Base-by-base conservation (phyloP, 2,329 filamentous ascomycete genomes). In the Tolypocladium amazonense region DNA sequence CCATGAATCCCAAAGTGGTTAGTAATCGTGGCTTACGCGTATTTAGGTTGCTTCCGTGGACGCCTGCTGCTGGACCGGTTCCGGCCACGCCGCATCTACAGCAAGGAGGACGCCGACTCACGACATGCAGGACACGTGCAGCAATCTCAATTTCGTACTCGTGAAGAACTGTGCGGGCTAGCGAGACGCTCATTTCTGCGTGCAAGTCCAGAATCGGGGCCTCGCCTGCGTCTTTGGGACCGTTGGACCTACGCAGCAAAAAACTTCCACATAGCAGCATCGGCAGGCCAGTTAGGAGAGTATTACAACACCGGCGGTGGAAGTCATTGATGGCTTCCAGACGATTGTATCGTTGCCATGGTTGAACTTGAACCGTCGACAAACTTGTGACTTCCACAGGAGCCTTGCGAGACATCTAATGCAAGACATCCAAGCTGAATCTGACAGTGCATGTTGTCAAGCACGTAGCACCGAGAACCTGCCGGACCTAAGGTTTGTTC, bases 401-500 rank as follows among this genome's bases (percentile, higher is more conserved):
- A 6, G 14, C 38, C 38, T 39, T 39, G 18, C 38, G 18, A 39
- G 38, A 38, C 8, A 2, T 38, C 5, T 65, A 69, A 62, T 4
- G n/a, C n/a, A n/a, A n/a, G n/a, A n/a, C n/a, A n/a, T n/a, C n/a
- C n/a, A n/a, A n/a, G n/a, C n/a, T n/a, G 3, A 39, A 18, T 39
- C 20, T 20, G 33, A 56, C 53, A 38, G 11, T 8, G 33, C 1
- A 37, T 30, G 3, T n/a, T 20, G 3, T 18, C 27, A 15, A 65
- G 7, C 63, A 70, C 30, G 58, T 71, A 4, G 66, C 63, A 1
- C 73, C 71, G 1, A 75, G 74, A 57, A 63, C 67, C 38, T 71
- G 66, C 14, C 65, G 75, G 57, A 74, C 78, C 60, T 61, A 67
- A 0, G 75, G 76, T 59, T 67, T 79, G 3, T 79, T 76, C 33